Evolutionary conservation across 2,329 filamentous ascomycete species (phyloP).

Genomic region (Aspergillus puulaauensis): DNA sequence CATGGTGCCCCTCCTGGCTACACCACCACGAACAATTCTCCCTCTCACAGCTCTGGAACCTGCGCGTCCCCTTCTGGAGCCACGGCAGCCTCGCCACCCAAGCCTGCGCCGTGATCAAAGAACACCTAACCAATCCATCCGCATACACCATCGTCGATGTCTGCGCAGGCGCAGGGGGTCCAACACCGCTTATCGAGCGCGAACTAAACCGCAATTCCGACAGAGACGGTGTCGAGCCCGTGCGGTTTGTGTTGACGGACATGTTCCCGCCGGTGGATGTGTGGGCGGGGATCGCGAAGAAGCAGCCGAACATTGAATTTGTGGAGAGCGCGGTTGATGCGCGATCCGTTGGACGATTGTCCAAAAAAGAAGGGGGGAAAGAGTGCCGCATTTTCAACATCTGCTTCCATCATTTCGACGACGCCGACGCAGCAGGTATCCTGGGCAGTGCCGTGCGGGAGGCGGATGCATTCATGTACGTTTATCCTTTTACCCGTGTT

Average conservation of each 20-base stretch:
- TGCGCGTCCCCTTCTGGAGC: constrained; percentile 17
- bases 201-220: constrained; percentile 52
- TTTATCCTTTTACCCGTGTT: neutral
- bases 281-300: constrained; percentile 56
- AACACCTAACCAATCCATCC: constrained; percentile 46
- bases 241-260: constrained; percentile 65
- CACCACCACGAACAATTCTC: constrained; percentile 48
- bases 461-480: constrained; percentile 27
- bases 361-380: constrained; percentile 49
- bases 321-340: constrained; percentile 65
- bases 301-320: constrained; percentile 59
- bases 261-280: constrained; percentile 62
- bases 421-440: constrained; percentile 60
- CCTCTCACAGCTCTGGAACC: constrained; percentile 26
- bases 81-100: constrained; percentile 14
- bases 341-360: constrained; percentile 30
- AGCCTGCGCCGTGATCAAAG: constrained; percentile 16
- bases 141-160: constrained; percentile 70
- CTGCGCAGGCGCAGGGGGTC: constrained; percentile 72
- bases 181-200: constrained; percentile 64
- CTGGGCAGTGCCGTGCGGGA: constrained; percentile 50
- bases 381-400: constrained; percentile 71
- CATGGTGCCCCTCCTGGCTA: constrained; percentile 65
- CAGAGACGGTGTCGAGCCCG: constrained; percentile 27
- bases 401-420: constrained; percentile 75